Base-by-base conservation (phyloP, 441 rosid species). In the Populus hybrid region DNA sequence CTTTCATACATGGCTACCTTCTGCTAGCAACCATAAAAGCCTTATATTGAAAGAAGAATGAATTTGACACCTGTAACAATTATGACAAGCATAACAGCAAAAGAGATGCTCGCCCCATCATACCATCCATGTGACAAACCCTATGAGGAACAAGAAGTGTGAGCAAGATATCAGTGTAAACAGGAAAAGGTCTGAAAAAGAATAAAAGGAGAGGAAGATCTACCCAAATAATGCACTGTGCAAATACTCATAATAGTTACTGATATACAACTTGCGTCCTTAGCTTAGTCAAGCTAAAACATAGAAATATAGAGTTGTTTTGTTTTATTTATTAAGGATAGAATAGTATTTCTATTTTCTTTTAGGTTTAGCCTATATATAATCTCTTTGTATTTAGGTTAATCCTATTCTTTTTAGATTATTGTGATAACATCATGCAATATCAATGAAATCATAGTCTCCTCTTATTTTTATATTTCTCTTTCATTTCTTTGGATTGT, bases 51-150 rank as follows among this genome's bases (percentile, higher is more conserved):
- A 14, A 50, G 56, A 50, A 50, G 61, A 53, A 16, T 53, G 56
- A 53, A 53, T 4, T 16, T 53, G n/a, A 79, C 83, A 94, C 98
- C 98, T 83, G 98, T 94, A 76, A 94, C 95, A 76, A 91, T 87
- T 81, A 94, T 88, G 83, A 94, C 94, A 72, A 94, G 91, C 69
- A 89, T 75, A 78, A 94, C 98, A 33, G 98, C 98, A 82, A 94
- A 90, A 76, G 93, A 91, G 83, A 92, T 94, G 92, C 98, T 94
- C 72, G 85, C 90, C 28, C 98, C 98, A 87, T 94, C 98, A 73
- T 94, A 92, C 98, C 98, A 94, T 72, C 98, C 98, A 83, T 87
- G 85, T 85, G 89, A 53, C 35, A 88, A 87, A 76, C 98, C 98
- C 98, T 94, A 74, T 66, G 78, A 42, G 9, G n/a, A 35, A 20